Evolutionary conservation across 495 filamentous ascomycete species (phyloP).

Genomic region (Aspergillus carlsbadensis): DNA sequence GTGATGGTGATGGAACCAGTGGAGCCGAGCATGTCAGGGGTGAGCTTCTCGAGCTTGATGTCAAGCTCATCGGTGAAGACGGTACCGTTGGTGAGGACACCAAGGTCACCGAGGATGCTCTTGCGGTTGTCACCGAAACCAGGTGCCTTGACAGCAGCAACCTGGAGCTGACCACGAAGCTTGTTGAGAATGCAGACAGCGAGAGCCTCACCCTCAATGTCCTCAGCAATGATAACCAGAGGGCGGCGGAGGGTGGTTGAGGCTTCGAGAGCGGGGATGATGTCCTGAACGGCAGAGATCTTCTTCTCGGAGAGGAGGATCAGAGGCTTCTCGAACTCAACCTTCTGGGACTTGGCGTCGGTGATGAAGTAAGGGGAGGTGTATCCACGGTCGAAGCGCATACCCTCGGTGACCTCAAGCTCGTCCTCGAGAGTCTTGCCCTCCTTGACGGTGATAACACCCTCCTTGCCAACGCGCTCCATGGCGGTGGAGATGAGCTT

Average conservation of each 20-base stretch:
- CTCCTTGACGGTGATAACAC: slow-evolving; percentile 99
- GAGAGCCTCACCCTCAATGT: slow-evolving; percentile 97
- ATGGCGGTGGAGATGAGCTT: slow-evolving; percentile 95
- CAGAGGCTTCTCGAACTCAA: slow-evolving; percentile 98
- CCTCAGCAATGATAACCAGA: slow-evolving; percentile 97
- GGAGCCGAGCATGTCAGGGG: slow-evolving; percentile 90
- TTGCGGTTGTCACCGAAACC: slow-evolving; percentile 99
- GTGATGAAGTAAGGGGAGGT: slow-evolving; percentile 99
- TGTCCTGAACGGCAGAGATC: slow-evolving; percentile 97
- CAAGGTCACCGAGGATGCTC: slow-evolving; percentile 95
- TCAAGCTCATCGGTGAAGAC: slow-evolving; percentile 99
- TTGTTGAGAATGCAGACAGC: slow-evolving; percentile 99
- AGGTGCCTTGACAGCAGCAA: slow-evolving; percentile 97
- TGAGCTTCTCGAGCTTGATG: slow-evolving; percentile 97
- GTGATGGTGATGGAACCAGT: slow-evolving; percentile 99
- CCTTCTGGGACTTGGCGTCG: slow-evolving; percentile 96
- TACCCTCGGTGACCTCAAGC: slow-evolving; percentile 98
- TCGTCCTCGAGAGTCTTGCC: slow-evolving; percentile 98
- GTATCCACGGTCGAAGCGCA: slow-evolving; percentile 98
- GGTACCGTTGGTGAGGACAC: slow-evolving; percentile 90
- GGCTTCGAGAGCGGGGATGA: slow-evolving; percentile 94
- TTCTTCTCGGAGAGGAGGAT: slow-evolving; percentile 99
- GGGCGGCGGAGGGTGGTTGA: slow-evolving; percentile 94
- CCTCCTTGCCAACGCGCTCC: slow-evolving; percentile 99
- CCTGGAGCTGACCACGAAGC: slow-evolving; percentile 98